These are phyloP conservation scores for Neostapfia colusana DNA, from an alignment of 176 grass and related monocot genomes.

Conservation along the genomic window DNA sequence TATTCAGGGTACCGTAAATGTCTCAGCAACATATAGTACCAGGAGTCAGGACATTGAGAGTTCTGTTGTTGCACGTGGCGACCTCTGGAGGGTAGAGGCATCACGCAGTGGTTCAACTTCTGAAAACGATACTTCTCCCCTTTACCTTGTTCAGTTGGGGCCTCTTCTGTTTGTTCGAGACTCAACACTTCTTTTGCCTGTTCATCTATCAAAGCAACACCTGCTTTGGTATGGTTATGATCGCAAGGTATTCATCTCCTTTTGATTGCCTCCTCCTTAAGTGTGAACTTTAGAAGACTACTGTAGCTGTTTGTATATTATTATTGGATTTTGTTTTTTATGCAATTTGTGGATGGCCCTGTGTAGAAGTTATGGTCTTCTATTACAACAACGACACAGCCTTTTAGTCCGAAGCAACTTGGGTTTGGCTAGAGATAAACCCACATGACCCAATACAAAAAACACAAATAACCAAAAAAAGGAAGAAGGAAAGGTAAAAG, in stretches of 20 bases:
- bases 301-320: not conserved
- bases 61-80: conserved; percentile 87
- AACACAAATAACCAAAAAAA: too few relatives aligned
- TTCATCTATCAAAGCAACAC: conserved; percentile 95
- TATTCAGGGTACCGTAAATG: conserved; percentile 77
- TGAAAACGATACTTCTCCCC: conserved; percentile 71
- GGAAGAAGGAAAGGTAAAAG: too few relatives aligned
- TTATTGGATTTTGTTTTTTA: not conserved
- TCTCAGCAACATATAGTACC: conserved; percentile 73
- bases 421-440: too few relatives aligned
- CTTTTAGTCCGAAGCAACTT: too few relatives aligned
- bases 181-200: conserved; percentile 88
- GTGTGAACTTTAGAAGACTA: not conserved
- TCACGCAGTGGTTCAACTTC: conserved; percentile 66
- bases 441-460: too few relatives aligned
- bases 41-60: conserved; percentile 73
- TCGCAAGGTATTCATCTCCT: conserved; percentile 70
- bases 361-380: not conserved
- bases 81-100: conserved; percentile 92
- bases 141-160: conserved; percentile 90
- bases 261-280: not conserved
- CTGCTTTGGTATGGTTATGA: conserved; percentile 99
- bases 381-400: not conserved
- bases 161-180: conserved; percentile 91
- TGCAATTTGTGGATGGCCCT: not conserved